Evolutionary conservation across 306 rosid species (phyloP).

Genomic region (Delonix regia): DNA sequence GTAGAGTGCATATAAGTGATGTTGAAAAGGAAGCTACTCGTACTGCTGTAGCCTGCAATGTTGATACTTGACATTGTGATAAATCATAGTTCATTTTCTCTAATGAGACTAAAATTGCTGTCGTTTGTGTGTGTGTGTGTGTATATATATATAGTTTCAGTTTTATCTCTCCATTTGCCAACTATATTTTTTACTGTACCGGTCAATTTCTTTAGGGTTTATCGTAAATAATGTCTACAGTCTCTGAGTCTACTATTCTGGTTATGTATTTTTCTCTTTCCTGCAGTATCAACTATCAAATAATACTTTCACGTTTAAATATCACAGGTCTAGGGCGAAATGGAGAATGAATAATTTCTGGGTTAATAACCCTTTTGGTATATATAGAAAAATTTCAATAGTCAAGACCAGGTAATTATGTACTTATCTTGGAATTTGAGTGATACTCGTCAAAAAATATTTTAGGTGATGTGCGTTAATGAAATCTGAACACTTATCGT

Average conservation of each 20-base stretch:
- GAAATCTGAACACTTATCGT: background rate
- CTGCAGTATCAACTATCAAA: too few species aligned
- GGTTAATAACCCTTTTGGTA: background rate
- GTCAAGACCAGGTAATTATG: background rate
- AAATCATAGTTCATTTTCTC: background rate
- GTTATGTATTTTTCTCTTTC: background rate
- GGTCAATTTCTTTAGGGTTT: background rate
- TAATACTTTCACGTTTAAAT: background rate
- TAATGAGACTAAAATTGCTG: background rate
- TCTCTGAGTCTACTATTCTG: background rate
- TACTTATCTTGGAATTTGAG: background rate
- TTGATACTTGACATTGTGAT: background rate
- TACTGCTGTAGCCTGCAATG: background rate
- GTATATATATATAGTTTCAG: too few species aligned
- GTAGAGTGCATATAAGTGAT: background rate
- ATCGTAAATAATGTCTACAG: too few species aligned
- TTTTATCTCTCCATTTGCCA: background rate
- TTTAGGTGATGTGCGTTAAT: background rate
- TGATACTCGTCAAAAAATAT: background rate
- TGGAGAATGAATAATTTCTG: background rate
- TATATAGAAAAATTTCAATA: background rate
- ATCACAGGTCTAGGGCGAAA: background rate
- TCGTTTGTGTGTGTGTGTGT: background rate
- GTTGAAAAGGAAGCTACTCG: background rate
- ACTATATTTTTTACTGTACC: background rate